Base-by-base conservation (phyloP, 139 green algal species). In the Marvania coccoides region DNA sequence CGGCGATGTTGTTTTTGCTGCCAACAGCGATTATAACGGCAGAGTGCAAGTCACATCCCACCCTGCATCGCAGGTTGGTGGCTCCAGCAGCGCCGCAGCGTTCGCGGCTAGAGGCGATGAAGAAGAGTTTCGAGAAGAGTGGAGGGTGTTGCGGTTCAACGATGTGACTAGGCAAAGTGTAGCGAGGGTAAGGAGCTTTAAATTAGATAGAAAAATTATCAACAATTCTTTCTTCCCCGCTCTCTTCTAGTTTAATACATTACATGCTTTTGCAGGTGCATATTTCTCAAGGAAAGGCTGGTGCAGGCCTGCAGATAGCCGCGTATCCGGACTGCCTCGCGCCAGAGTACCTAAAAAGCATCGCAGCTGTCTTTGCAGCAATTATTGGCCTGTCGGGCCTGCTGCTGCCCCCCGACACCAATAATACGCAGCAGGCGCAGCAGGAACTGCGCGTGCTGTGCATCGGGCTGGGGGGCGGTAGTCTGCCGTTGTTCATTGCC, bases 131-230 rank as follows among this genome's bases (percentile, higher is more conserved):
- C 55, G 55, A 23, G 63, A 80, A 33, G 63, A 87, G 58, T 87
- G 81, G 81, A 63, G 81, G 2, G 81, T 87, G 36, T 57, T 87
- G 63, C 71, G 81, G 10, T 87, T 87, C 70, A 87, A 87, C 42
- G 68, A 53, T n/a, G 61, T 57, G 23, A 88, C 81, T 2, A 61
- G 80, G 30, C 81, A 87, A 55, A 82, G 68, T 8, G 81, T 87
- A 33, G 58, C 73, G 14, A 57, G 65, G 3, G 71, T 87, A 8
- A 28, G n/a, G n/a, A n/a, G n/a, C n/a, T n/a, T n/a, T n/a, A n/a
- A n/a, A n/a, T n/a, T n/a, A n/a, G n/a, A n/a, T n/a, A n/a, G n/a
- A n/a, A n/a, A n/a, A n/a, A n/a, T n/a, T n/a, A n/a, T n/a, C n/a
- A n/a, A n/a, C n/a, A n/a, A n/a, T n/a, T n/a, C n/a, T n/a, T n/a